Percentiles rank a stretch among this genome's conserved stretches.
Evolutionary conservation across 2,329 filamentous ascomycete species (phyloP).

Genomic region (Cladobotryum mycophilum): DNA sequence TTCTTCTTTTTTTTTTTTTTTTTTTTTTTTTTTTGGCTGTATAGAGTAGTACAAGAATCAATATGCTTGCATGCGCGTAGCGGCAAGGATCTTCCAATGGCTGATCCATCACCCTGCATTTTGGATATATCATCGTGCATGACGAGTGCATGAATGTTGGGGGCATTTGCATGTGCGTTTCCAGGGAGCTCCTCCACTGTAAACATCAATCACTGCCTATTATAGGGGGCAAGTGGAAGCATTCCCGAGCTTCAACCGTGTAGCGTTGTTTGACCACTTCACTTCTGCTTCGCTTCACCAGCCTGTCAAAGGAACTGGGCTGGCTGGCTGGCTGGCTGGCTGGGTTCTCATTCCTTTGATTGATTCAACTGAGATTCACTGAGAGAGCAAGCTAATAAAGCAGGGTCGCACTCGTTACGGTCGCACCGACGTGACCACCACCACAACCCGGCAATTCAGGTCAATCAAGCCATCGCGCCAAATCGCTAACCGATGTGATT

Average conservation of each 20-base stretch:
- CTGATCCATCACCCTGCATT: not conserved
- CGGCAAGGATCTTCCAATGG: not conserved
- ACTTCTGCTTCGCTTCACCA: too few species aligned
- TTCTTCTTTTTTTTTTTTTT: too few species aligned
- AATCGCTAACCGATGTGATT: too few species aligned
- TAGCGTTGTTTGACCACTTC: too few species aligned
- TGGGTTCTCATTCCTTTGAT: too few species aligned
- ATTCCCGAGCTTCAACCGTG: conserved; percentile 9
- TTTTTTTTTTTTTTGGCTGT: too few species aligned
- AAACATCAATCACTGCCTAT: not conserved
- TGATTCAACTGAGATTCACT: too few species aligned
- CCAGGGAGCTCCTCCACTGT: not conserved
- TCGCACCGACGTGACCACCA: not conserved
- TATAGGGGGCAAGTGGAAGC: not conserved
- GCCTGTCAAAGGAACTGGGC: too few species aligned
- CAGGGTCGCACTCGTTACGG: not conserved
- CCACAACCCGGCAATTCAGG: not conserved
- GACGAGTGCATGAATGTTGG: not conserved
- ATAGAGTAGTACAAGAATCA: too few species aligned
- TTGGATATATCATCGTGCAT: conserved; percentile 6
- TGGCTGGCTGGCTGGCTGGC: too few species aligned
- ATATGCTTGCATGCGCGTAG: too few species aligned
- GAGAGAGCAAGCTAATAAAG: too few species aligned
- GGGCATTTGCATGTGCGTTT: not conserved
- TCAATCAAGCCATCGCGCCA: not conserved